Base-by-base conservation (phyloP, 2,329 filamentous ascomycete species). In the Blastomyces parvus region DNA sequence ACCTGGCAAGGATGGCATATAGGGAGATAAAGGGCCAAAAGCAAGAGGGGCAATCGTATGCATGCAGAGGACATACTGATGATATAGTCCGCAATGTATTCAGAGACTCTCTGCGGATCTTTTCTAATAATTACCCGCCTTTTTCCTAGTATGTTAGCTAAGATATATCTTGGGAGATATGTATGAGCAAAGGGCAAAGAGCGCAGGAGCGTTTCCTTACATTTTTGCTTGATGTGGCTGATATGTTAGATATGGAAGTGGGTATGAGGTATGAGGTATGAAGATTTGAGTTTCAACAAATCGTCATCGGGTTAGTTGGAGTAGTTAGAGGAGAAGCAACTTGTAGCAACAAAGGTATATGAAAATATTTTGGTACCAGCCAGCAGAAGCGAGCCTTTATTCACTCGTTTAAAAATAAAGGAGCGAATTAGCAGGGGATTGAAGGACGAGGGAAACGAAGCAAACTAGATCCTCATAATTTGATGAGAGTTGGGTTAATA, bases 101-200 rank as follows among this genome's bases (percentile, higher is more conserved):
- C 81, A 71, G 89, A 90, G 63, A 88, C 88, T 66, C 82, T 79
- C 62, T 81, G 76, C 69, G 87, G 82, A 71, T 90, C 83, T 74
- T 92, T 86, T 74, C 89, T 84, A 73, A 94, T 89, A 76, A 94
- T 92, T 72, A 94, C 84, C 79, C 89, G 87, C 90, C 90, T 94
- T 61, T 36, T 57, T 4, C 68, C 64, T 17, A 67, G 63, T 64
- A 57, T 53, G 48, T 60, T 46, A 63, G 58, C 46, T 5, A 22
- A 27, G 57, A 57, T 33, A 40, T 38, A 14, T 7, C 53, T 38
- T 38, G 9, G 36, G 59, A n/a, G 19, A 19, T 17, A 42, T 19
- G 40, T 22, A 61, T 40, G n/a, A 7, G 36, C 2, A 30, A 48
- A 52, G n/a, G 27, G 25, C 14, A 56, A n/a, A 17, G 7, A 52